phyloP scores from a whole-genome alignment of 768 basidiomycete genomes.

The Phaffia australis region DNA sequence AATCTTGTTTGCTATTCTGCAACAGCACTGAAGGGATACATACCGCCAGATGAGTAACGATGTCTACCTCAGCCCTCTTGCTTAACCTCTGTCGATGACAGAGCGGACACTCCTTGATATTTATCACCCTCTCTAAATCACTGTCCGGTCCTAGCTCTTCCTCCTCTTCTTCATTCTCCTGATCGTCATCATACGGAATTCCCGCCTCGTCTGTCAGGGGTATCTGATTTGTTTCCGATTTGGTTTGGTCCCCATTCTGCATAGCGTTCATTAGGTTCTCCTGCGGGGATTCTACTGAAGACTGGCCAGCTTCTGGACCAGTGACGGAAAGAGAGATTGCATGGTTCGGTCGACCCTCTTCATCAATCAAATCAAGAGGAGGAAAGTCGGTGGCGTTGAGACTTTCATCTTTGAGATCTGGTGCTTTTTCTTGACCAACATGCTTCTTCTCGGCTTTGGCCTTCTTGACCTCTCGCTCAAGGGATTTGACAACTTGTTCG shows the following conservation, averaged over 20 bases:
- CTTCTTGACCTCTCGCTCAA: conserved; percentile 72
- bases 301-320: conserved; percentile 6
- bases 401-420: not conserved
- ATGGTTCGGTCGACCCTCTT: not conserved
- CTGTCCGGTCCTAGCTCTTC: conserved; percentile 33
- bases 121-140: conserved; percentile 68
- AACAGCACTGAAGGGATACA: too few relatives aligned
- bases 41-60: conserved; percentile 88
- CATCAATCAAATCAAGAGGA: conserved; percentile 14
- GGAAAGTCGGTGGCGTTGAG: not conserved
- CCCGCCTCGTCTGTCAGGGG: conserved; percentile 12
- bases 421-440: not conserved
- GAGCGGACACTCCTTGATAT: conserved; percentile 84
- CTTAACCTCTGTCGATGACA: conserved; percentile 80
- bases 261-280: not conserved
- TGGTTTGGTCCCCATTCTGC: conserved; percentile 1
- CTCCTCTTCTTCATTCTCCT: conserved; percentile 24
- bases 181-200: conserved; percentile 6
- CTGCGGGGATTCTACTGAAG: not conserved
- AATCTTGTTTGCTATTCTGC: not conserved
- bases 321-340: conserved; percentile 8
- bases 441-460: conserved; percentile 58
- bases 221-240: conserved; percentile 1
- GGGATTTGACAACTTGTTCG: conserved; percentile 67
- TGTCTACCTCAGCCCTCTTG: conserved; percentile 81